phyloP scores from a whole-genome alignment of 2,329 filamentous ascomycete genomes.

The Pseudogymnoascus sp. region DNA sequence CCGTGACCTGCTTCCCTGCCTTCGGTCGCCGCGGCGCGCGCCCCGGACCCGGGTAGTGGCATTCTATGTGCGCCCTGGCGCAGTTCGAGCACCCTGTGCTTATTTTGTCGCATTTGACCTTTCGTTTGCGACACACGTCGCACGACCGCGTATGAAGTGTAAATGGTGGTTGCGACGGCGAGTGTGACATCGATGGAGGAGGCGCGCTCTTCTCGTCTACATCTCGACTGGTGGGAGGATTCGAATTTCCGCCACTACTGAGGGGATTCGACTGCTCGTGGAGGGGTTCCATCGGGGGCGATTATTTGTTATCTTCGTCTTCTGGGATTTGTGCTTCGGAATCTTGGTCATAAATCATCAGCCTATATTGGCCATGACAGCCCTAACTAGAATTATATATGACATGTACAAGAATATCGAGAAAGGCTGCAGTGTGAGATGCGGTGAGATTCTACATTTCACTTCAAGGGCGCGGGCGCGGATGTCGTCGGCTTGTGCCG shows the following conservation, averaged over 20 bases:
- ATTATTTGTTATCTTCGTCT: neutral
- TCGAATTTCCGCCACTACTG: neutral
- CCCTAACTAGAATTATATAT: slow-evolving; percentile 2
- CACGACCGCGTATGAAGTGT: slow-evolving; percentile 31
- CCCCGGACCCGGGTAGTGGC: slow-evolving; percentile 67
- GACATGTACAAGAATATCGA: neutral
- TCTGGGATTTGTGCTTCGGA: neutral
- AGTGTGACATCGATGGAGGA: neutral
- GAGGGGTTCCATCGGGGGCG: slow-evolving; percentile 6
- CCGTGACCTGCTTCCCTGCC: slow-evolving; percentile 50
- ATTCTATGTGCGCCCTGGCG: slow-evolving; percentile 61
- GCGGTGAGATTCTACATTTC: neutral
- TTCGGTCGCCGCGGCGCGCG: slow-evolving; percentile 63
- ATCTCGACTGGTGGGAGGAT: neutral
- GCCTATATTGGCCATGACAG: slow-evolving; percentile 1
- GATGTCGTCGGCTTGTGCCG: neutral
- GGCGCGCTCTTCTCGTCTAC: neutral
- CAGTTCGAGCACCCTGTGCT: slow-evolving; percentile 67
- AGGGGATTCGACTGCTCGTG: neutral
- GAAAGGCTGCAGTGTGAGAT: neutral
- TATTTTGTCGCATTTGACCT: slow-evolving; percentile 72
- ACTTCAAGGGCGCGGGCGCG: neutral
- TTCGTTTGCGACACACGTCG: slow-evolving; percentile 49
- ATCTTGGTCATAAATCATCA: neutral
- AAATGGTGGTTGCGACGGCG: slow-evolving; percentile 15